Percentiles rank a stretch among this genome's conserved stretches.
Evolutionary conservation across 2,329 filamentous ascomycete genomes (phyloP).

Genomic region (Pseudogymnoascus sp.): DNA sequence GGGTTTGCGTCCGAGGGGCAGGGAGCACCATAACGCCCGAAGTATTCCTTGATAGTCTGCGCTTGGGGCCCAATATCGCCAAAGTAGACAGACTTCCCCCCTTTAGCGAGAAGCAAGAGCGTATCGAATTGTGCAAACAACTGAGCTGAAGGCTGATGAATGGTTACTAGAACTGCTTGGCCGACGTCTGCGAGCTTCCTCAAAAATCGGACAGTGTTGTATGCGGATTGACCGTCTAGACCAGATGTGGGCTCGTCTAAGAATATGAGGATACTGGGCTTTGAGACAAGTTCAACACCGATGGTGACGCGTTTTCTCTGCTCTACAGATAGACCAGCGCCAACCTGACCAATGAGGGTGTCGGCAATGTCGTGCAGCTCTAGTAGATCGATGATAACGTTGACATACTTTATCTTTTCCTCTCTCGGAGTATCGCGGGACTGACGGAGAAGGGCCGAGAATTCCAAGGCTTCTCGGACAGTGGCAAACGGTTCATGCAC

Average conservation of each 20-base stretch:
- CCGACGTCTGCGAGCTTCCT: conserved; percentile 51
- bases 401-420: conserved; percentile 78
- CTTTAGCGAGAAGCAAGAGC: conserved; percentile 55
- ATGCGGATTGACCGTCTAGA: conserved; percentile 56
- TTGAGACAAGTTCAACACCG: conserved; percentile 51
- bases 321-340: conserved; percentile 54
- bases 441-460: conserved; percentile 83
- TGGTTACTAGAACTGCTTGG: conserved; percentile 48
- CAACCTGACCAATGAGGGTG: conserved; percentile 56
- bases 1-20: conserved; percentile 47
- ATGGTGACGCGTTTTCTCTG: conserved; percentile 57
- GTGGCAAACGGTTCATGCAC: conserved; percentile 76
- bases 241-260: conserved; percentile 56
- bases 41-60: conserved; percentile 51
- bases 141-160: conserved; percentile 48
- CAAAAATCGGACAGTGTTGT: conserved; percentile 56
- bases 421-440: conserved; percentile 60
- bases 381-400: conserved; percentile 61
- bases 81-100: conserved; percentile 63
- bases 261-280: conserved; percentile 53
- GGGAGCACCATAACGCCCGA: conserved; percentile 50
- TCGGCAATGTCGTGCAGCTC: conserved; percentile 62
- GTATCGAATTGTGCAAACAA: conserved; percentile 52
- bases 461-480: conserved; percentile 80
- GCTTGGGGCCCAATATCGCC: conserved; percentile 58